Evolutionary conservation across 768 basidiomycete species (phyloP).

Genomic region (Pleurotus salmoneostramineus): DNA sequence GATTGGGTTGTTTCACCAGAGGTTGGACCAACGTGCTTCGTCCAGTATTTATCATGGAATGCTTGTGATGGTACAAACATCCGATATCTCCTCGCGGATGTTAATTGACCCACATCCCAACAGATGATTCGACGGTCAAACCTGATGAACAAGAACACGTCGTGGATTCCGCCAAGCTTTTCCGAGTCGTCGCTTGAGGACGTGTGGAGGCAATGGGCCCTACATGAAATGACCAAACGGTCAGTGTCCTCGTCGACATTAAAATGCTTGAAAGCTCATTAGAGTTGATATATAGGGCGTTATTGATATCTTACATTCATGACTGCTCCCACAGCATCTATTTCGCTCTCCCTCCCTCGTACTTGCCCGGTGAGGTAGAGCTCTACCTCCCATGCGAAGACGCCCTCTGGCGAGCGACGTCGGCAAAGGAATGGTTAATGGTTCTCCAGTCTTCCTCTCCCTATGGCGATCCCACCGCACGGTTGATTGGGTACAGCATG

Average conservation of each 20-base stretch:
- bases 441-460: constrained; percentile 34
- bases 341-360: constrained; percentile 46
- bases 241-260: constrained; percentile 18
- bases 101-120: neutral
- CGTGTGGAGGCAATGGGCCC: constrained; percentile 57
- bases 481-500: constrained; percentile 35
- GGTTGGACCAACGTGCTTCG: constrained; percentile 39
- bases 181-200: constrained; percentile 31
- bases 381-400: constrained; percentile 55
- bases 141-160: constrained; percentile 35
- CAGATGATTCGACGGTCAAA: constrained; percentile 47
- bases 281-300: constrained; percentile 26
- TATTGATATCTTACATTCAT: constrained; percentile 50
- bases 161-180: constrained; percentile 42
- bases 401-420: constrained; percentile 46
- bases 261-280: neutral
- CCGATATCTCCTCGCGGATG: neutral
- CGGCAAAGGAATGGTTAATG: constrained; percentile 45
- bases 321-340: constrained; percentile 55
- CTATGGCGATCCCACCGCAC: constrained; percentile 31
- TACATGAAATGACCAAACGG: constrained; percentile 57
- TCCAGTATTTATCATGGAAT: constrained; percentile 56
- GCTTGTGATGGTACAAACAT: constrained; percentile 49
- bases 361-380: constrained; percentile 43
- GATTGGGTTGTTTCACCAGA: constrained; percentile 53